A percentile compares a stretch with the other conserved stretches of the same genome.
Conservation (phyloP, 352 stramenopile species). For the Pythium angustatum region DNA sequence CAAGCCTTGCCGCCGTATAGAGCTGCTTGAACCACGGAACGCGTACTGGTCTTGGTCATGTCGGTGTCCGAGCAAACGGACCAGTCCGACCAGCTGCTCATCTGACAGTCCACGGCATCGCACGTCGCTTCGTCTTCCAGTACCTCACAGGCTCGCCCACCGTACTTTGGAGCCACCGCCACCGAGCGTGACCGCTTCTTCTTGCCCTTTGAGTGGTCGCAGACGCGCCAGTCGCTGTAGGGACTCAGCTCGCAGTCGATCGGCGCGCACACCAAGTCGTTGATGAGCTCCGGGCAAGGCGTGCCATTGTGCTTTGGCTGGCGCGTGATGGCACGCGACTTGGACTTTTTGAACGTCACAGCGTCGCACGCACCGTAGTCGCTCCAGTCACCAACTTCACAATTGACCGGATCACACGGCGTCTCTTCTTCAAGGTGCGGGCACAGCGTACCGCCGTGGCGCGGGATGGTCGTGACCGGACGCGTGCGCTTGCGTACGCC, state of each 20-base stretch:
- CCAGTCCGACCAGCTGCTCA: conserved; percentile 53
- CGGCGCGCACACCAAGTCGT: too few relatives aligned
- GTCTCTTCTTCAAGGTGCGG: conserved; percentile 25
- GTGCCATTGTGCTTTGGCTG: conserved; percentile 39
- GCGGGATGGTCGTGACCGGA: conserved; percentile 35
- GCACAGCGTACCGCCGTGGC: conserved; percentile 32
- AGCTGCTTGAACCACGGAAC: not conserved
- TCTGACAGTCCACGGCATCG: too few relatives aligned
- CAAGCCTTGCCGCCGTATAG: conserved; percentile 19
- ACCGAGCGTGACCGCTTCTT: too few relatives aligned
- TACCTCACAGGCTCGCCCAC: too few relatives aligned
- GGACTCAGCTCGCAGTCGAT: too few relatives aligned
- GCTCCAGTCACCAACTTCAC: conserved; percentile 43
- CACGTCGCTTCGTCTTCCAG: too few relatives aligned
- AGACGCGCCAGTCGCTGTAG: too few relatives aligned
- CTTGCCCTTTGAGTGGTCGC: too few relatives aligned
- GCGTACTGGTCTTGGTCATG: conserved; percentile 38
- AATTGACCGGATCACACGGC: conserved; percentile 48
- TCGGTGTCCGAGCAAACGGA: conserved; percentile 40
- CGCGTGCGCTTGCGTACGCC: conserved; percentile 46
- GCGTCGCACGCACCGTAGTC: conserved; percentile 53
- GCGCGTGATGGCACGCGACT: conserved; percentile 34
- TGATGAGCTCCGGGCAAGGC: conserved; percentile 30
- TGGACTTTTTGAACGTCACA: conserved; percentile 41
- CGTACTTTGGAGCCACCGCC: too few relatives aligned